These are phyloP conservation scores for Podospora sp. DNA, from an alignment of 495 filamentous ascomycete genomes.

Conservation along the genomic window DNA sequence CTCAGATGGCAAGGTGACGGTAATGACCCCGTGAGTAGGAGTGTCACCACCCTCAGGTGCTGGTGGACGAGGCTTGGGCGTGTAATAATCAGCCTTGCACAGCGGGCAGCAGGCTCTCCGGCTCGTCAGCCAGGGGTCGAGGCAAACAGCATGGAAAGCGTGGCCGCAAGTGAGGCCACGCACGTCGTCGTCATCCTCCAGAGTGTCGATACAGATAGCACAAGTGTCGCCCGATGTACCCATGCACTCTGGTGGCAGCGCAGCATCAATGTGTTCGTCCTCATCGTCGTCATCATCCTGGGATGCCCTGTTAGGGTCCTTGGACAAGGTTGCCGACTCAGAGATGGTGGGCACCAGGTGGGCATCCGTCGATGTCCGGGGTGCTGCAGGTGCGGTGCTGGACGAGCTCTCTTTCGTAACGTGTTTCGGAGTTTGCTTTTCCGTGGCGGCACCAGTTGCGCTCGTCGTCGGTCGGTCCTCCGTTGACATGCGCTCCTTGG, in stretches of 20 bases:
- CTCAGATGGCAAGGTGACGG: conserved; percentile 28
- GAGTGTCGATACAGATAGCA: conserved; percentile 90
- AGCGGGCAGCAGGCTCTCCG: conserved; percentile 93
- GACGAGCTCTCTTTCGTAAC: conserved; percentile 39
- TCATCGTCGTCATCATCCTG: conserved; percentile 71
- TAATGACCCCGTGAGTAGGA: conserved; percentile 27
- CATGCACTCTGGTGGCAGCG: conserved; percentile 79
- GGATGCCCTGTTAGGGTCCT: conserved; percentile 35
- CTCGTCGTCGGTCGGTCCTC: conserved; percentile 40
- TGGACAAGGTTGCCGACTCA: conserved; percentile 26
- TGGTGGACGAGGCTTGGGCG: conserved; percentile 72
- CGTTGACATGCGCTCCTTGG: conserved; percentile 40
- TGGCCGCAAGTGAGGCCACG: conserved; percentile 92
- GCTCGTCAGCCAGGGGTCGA: conserved; percentile 95
- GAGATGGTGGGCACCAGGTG: conserved; percentile 22
- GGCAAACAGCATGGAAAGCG: conserved; percentile 90
- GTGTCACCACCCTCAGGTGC: conserved; percentile 39
- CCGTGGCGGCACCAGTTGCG: conserved; percentile 31
- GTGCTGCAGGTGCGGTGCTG: conserved; percentile 26
- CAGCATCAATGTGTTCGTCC: conserved; percentile 82
- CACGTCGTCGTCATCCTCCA: conserved; percentile 95
- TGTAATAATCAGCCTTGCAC: conserved; percentile 96
- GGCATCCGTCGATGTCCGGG: conserved; percentile 26
- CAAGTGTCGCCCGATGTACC: conserved; percentile 91
- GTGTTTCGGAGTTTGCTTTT: conserved; percentile 28